Evolutionary conservation across 2,329 filamentous ascomycete species (phyloP).

Genomic region (Fusarium solani-melongenae): DNA sequence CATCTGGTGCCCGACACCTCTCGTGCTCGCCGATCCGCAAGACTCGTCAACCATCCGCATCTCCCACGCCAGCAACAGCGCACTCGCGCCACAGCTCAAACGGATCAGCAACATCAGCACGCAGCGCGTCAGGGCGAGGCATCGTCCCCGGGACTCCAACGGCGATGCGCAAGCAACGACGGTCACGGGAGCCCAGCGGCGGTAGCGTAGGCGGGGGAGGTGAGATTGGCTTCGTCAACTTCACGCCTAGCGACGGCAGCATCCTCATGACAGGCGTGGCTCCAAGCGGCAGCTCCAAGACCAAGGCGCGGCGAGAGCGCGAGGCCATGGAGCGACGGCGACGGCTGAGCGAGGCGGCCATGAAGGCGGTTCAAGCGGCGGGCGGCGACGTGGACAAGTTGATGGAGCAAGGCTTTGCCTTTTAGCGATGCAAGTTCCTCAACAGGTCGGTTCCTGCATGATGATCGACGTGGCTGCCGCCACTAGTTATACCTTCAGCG

Average conservation of each 20-base stretch:
- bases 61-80: slow-evolving; percentile 52
- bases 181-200: slow-evolving; percentile 51
- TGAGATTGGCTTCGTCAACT: slow-evolving; percentile 83
- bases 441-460: slow-evolving; percentile 18
- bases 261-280: slow-evolving; percentile 91
- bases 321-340: slow-evolving; percentile 83
- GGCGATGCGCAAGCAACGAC: slow-evolving; percentile 53
- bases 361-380: slow-evolving; percentile 75
- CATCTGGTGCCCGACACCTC: slow-evolving; percentile 63
- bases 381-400: slow-evolving; percentile 73
- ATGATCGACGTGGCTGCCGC: slow-evolving; percentile 16
- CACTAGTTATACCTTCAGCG: not conserved
- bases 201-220: slow-evolving; percentile 42
- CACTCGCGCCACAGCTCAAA: slow-evolving; percentile 55
- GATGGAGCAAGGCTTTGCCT: slow-evolving; percentile 61
- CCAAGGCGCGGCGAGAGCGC: slow-evolving; percentile 90
- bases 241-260: slow-evolving; percentile 81
- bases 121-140: slow-evolving; percentile 51
- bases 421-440: slow-evolving; percentile 41
- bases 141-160: slow-evolving; percentile 54
- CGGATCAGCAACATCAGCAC: slow-evolving; percentile 49
- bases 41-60: slow-evolving; percentile 52
- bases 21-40: slow-evolving; percentile 56
- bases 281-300: slow-evolving; percentile 91
- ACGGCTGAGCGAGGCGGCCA: slow-evolving; percentile 73